Evolutionary conservation across 176 grass and related monocot species (phyloP).

Genomic region (Avena atlantica): DNA sequence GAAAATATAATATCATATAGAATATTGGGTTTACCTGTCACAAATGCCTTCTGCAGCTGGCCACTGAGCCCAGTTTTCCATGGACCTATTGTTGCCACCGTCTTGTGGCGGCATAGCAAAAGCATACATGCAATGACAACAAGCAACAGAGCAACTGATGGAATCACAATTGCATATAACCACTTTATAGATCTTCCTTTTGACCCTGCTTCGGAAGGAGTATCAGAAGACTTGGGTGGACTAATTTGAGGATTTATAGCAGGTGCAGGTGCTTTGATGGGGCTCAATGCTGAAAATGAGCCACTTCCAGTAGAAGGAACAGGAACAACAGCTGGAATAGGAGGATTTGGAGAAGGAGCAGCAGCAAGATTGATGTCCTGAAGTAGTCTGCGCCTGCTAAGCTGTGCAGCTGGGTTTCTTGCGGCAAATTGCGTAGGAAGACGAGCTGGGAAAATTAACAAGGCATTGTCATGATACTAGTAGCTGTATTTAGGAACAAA

Average conservation of each 20-base stretch:
- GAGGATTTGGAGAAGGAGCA: conserved; percentile 57
- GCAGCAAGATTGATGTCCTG: conserved; percentile 75
- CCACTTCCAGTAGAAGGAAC: conserved; percentile 76
- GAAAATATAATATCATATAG: conserved; percentile 14
- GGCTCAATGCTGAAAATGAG: conserved; percentile 59
- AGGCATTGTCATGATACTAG: conserved; percentile 34
- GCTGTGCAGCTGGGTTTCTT: conserved; percentile 49
- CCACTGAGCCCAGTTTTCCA: conserved; percentile 98
- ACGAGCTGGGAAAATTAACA: conserved; percentile 41
- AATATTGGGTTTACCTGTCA: conserved; percentile 68
- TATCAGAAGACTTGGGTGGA: background rate
- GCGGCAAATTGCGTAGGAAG: conserved; percentile 34
- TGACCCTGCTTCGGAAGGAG: conserved; percentile 21
- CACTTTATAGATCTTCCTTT: conserved; percentile 47
- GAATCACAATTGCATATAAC: conserved; percentile 60
- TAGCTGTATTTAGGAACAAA: conserved; percentile 20
- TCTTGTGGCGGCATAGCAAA: conserved; percentile 64
- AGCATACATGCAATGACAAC: conserved; percentile 51
- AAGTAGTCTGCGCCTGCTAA: conserved; percentile 72
- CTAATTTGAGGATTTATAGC: conserved; percentile 42
- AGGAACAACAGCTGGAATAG: conserved; percentile 44
- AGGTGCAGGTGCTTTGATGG: conserved; percentile 53
- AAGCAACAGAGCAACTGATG: conserved; percentile 56
- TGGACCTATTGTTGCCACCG: conserved; percentile 71
- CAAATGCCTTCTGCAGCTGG: conserved; percentile 97